phyloP scores from a whole-genome alignment of 805 yeast genomes.

The Cyberlindnera petersonii region DNA sequence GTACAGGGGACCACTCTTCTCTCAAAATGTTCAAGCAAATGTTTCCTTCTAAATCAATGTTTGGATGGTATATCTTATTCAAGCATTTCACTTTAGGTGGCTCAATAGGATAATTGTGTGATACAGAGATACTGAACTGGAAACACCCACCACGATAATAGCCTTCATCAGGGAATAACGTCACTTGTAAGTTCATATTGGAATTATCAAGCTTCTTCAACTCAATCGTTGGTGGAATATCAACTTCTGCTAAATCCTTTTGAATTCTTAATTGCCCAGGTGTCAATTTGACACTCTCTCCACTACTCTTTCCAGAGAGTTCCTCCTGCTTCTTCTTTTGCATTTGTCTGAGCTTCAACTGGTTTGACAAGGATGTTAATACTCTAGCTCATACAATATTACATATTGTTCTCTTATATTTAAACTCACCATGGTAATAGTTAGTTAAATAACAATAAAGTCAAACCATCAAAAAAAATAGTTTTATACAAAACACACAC shows the following conservation, averaged over 20 bases:
- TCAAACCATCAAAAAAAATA: not conserved
- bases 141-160: conserved; percentile 67
- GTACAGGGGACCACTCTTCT: conserved; percentile 95
- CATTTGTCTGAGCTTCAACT: conserved; percentile 57
- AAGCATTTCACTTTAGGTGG: conserved; percentile 81
- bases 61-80: conserved; percentile 84
- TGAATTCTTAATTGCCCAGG: conserved; percentile 77
- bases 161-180: conserved; percentile 67
- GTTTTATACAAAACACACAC: too few relatives aligned
- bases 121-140: conserved; percentile 59
- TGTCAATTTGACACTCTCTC: conserved; percentile 28
- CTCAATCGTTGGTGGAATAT: conserved; percentile 54
- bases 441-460: not conserved
- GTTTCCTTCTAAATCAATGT: conserved; percentile 85
- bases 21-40: conserved; percentile 87
- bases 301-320: conserved; percentile 18
- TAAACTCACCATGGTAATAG: not conserved
- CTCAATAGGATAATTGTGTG: conserved; percentile 80
- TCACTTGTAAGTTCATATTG: conserved; percentile 56
- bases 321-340: conserved; percentile 55
- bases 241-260: conserved; percentile 69
- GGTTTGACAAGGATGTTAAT: too few relatives aligned
- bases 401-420: not conserved
- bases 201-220: conserved; percentile 47
- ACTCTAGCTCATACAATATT: too few relatives aligned